phyloP scores from a whole-genome alignment of 2,329 filamentous ascomycete genomes.

The Hypoxylon sp. region DNA sequence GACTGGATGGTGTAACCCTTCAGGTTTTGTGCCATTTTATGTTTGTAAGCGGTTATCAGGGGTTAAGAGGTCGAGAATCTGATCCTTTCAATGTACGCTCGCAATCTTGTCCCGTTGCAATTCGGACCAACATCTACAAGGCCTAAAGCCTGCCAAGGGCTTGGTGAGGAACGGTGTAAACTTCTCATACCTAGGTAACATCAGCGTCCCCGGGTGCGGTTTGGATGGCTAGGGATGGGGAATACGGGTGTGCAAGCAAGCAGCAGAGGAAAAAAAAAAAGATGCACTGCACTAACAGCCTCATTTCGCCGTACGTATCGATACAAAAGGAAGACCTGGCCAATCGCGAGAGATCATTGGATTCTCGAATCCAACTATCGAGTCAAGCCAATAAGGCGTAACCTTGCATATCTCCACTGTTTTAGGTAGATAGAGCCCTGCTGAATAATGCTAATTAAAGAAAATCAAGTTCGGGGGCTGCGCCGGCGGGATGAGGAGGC shows the following conservation, averaged over 20 bases:
- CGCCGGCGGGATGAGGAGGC: slow-evolving; percentile 11
- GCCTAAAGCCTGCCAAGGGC: slow-evolving; percentile 23
- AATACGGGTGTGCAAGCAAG: slow-evolving; percentile 7
- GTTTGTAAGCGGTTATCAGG: slow-evolving; percentile 14
- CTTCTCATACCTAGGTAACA: slow-evolving; percentile 1
- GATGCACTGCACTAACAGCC: slow-evolving; percentile 1
- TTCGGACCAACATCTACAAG: slow-evolving; percentile 11
- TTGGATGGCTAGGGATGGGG: not conserved
- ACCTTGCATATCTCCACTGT: slow-evolving; percentile 4
- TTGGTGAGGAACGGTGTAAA: slow-evolving; percentile 3
- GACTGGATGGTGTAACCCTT: slow-evolving; percentile 18
- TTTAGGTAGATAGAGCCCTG: slow-evolving; percentile 23
- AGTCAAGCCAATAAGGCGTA: slow-evolving; percentile 18
- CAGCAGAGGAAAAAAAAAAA: not conserved
- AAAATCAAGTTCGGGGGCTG: slow-evolving; percentile 15
- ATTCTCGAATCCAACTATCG: not conserved
- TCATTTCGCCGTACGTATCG: not conserved
- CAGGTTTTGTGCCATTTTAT: slow-evolving; percentile 25
- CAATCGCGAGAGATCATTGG: not conserved
- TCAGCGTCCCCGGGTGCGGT: not conserved
- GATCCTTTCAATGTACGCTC: slow-evolving; percentile 33
- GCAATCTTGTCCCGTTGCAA: slow-evolving; percentile 30
- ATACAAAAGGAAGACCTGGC: not conserved
- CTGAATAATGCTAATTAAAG: slow-evolving; percentile 35
- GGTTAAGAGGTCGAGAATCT: slow-evolving; percentile 14